A percentile compares a stretch with the other conserved stretches of the same genome.
Conservation (phyloP, 768 basidiomycete genomes). For the Rubroboletus pulcherrimus region DNA sequence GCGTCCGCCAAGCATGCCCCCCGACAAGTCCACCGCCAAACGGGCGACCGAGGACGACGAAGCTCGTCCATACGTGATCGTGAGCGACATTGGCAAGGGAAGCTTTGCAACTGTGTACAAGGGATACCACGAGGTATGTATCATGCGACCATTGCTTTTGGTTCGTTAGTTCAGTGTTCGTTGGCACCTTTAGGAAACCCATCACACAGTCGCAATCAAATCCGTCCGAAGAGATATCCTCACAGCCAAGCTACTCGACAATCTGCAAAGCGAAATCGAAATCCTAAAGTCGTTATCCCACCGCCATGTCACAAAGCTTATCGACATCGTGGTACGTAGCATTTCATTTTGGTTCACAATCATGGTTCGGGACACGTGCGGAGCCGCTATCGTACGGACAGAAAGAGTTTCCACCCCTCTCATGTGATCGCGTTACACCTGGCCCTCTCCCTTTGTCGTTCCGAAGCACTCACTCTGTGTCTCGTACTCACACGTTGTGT, state of each 20-base stretch:
- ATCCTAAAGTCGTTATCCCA: slow-evolving; percentile 94
- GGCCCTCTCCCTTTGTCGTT: neutral
- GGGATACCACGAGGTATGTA: slow-evolving; percentile 81
- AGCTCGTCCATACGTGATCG: slow-evolving; percentile 72
- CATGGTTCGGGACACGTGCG: neutral
- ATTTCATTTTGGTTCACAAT: neutral
- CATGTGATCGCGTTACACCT: neutral
- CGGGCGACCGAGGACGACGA: slow-evolving; percentile 60
- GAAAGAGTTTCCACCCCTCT: neutral
- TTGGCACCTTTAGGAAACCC: slow-evolving; percentile 55
- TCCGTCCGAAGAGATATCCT: slow-evolving; percentile 86
- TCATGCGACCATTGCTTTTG: neutral
- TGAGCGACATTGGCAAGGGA: slow-evolving; percentile 77
- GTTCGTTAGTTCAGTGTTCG: neutral
- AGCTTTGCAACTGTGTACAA: slow-evolving; percentile 97
- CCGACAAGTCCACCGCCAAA: slow-evolving; percentile 25
- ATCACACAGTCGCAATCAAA: slow-evolving; percentile 86
- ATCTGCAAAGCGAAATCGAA: slow-evolving; percentile 96
- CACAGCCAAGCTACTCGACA: slow-evolving; percentile 90
- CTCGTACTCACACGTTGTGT: slow-evolving; percentile 7
- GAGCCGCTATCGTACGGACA: neutral
- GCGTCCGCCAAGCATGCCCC: slow-evolving; percentile 21
- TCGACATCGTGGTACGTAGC: slow-evolving; percentile 81
- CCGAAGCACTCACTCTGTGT: neutral
- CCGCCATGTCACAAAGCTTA: slow-evolving; percentile 86